Evolutionary conservation across 176 grass and related monocot species (phyloP).

Genomic region (Oryza glaberrima): DNA sequence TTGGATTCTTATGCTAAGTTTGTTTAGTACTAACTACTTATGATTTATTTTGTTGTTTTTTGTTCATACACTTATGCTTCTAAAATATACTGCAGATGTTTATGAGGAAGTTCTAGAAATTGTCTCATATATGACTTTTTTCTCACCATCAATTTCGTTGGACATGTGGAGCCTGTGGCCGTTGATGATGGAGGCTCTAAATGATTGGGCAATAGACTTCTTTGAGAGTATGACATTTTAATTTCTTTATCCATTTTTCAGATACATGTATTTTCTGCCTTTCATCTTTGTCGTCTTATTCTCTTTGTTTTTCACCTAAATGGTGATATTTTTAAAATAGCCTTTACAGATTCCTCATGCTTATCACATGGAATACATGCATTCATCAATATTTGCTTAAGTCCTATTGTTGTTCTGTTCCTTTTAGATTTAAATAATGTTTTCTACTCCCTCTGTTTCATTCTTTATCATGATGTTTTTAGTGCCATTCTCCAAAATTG

Average conservation of each 20-base stretch:
- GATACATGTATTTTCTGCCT: not conserved
- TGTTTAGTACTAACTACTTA: not conserved
- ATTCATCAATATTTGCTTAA: slow-evolving; percentile 19
- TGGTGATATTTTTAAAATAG: slow-evolving; percentile 6
- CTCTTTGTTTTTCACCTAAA: not conserved
- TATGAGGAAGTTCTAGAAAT: slow-evolving; percentile 96
- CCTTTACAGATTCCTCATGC: not conserved
- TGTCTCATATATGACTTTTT: slow-evolving; percentile 91
- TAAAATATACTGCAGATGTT: slow-evolving; percentile 62
- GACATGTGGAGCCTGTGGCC: slow-evolving; percentile 96
- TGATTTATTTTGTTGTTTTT: not conserved
- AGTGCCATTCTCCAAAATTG: too few relatives aligned
- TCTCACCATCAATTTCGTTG: slow-evolving; percentile 85
- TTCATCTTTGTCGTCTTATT: not conserved
- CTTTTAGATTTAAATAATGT: slow-evolving; percentile 17
- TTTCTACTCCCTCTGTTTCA: not conserved
- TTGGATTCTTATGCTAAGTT: not conserved
- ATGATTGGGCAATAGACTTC: slow-evolving; percentile 94
- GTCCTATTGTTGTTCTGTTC: not conserved
- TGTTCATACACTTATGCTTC: not conserved
- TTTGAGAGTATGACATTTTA: slow-evolving; percentile 76
- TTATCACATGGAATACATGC: slow-evolving; percentile 5
- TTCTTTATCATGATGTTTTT: not conserved
- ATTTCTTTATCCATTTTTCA: not conserved
- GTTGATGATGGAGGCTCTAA: slow-evolving; percentile 78